Evolutionary conservation across 148 eudicot species (phyloP).

Genomic region (Linanthus parryae): DNA sequence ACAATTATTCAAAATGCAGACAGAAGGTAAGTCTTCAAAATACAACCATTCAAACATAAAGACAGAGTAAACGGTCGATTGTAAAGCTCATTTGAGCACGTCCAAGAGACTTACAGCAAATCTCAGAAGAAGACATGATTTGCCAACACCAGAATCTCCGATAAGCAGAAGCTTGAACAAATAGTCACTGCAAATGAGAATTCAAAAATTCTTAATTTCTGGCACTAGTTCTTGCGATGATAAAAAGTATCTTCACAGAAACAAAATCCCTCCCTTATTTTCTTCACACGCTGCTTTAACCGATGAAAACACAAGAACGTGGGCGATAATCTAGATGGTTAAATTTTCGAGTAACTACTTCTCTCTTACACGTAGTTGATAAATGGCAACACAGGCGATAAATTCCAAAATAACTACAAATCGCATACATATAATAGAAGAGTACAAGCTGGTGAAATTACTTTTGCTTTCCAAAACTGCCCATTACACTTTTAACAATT

Average conservation of each 20-base stretch:
- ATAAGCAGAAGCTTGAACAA: constrained; percentile 59
- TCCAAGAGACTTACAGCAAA: constrained; percentile 43
- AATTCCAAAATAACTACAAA: no score
- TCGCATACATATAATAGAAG: no score
- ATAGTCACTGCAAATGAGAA: constrained; percentile 39
- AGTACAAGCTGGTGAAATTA: no score
- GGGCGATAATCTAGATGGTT: neutral
- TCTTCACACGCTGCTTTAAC: neutral
- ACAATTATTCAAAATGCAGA: no score
- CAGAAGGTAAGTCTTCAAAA: no score
- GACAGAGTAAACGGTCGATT: neutral
- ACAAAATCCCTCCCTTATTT: no score
- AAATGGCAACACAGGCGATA: neutral
- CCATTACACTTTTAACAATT: no score
- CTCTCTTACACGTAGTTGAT: neutral
- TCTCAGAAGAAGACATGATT: constrained; percentile 60
- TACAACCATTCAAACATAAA: neutral
- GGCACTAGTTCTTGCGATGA: neutral
- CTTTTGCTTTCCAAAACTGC: no score
- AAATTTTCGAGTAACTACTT: neutral
- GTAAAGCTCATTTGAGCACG: neutral
- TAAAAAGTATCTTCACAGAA: neutral
- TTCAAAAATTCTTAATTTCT: neutral
- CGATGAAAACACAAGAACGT: neutral
- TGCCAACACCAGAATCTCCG: constrained; percentile 65